phyloP scores from a whole-genome alignment of 495 filamentous ascomycete genomes.

The Delitschia confertaspora region DNA sequence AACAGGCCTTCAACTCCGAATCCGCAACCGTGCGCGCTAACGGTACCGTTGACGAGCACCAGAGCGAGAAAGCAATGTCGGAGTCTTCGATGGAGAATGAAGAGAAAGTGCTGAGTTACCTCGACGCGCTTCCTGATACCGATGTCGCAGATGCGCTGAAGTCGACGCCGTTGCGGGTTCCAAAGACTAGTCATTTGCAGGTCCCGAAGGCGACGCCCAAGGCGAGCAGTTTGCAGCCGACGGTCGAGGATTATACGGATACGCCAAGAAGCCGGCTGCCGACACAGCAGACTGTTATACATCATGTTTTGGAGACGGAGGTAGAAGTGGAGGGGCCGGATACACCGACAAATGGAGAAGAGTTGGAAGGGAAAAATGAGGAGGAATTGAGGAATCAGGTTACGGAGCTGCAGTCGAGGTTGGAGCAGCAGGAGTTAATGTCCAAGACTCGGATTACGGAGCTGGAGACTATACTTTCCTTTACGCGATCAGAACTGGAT shows the following conservation, averaged over 20 bases:
- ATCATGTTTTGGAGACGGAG: slow-evolving; percentile 6
- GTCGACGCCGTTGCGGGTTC: slow-evolving; percentile 13
- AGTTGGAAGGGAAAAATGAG: not conserved
- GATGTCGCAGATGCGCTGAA: slow-evolving; percentile 11
- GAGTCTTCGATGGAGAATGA: slow-evolving; percentile 25
- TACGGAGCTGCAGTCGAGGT: slow-evolving; percentile 8
- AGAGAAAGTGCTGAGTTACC: slow-evolving; percentile 26
- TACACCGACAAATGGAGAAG: too few species aligned
- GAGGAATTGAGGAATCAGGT: slow-evolving; percentile 6
- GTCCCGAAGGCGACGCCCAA: slow-evolving; percentile 2
- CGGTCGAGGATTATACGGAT: slow-evolving; percentile 23
- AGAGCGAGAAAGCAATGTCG: not conserved
- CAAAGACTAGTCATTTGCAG: slow-evolving; percentile 12
- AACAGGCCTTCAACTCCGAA: slow-evolving; percentile 3
- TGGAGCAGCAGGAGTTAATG: slow-evolving; percentile 13
- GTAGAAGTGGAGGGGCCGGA: not conserved
- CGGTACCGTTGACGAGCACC: slow-evolving; percentile 4
- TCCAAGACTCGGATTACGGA: slow-evolving; percentile 19
- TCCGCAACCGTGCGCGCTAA: slow-evolving; percentile 21
- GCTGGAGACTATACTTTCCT: slow-evolving; percentile 21
- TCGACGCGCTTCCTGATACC: slow-evolving; percentile 21
- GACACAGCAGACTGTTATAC: slow-evolving; percentile 22
- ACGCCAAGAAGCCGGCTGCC: slow-evolving; percentile 24
- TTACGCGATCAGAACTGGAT: slow-evolving; percentile 18
- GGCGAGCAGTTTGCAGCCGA: slow-evolving; percentile 17